Conservation (phyloP, 768 basidiomycete species). For the Lactifluus hygrophoroides region DNA sequence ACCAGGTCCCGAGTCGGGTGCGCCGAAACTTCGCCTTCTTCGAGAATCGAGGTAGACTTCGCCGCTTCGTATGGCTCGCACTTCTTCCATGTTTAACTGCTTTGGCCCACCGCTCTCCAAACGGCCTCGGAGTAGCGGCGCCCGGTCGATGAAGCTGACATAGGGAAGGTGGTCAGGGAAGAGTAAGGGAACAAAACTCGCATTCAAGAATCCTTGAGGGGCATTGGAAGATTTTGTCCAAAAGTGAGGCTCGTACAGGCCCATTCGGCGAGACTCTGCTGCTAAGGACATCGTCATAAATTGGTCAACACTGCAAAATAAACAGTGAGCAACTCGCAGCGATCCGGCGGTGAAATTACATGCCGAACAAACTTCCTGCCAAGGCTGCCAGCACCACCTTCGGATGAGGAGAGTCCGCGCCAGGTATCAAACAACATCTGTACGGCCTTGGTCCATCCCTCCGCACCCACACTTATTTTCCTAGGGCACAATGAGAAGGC, state of each 20-base stretch:
- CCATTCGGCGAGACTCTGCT: constrained; percentile 65
- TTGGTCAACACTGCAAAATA: constrained; percentile 52
- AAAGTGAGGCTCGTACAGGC: constrained; percentile 69
- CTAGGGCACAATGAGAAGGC: constrained; percentile 18
- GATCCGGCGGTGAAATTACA: constrained; percentile 22
- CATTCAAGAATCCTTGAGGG: constrained; percentile 20
- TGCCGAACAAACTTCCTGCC: constrained; percentile 59
- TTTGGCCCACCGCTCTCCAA: constrained; percentile 49
- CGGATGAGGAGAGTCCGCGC: constrained; percentile 37
- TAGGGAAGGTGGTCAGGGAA: constrained; percentile 71
- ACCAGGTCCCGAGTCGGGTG: constrained; percentile 22
- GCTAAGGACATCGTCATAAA: constrained; percentile 72
- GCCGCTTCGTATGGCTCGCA: constrained; percentile 47
- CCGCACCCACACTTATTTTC: constrained; percentile 9
- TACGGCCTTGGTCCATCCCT: constrained; percentile 30
- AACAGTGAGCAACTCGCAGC: constrained; percentile 6
- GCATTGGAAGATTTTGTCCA: constrained; percentile 41
- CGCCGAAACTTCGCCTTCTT: constrained; percentile 28
- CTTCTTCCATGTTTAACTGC: constrained; percentile 42
- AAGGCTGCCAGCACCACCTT: constrained; percentile 32
- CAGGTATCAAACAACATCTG: constrained; percentile 48
- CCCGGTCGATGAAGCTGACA: constrained; percentile 58
- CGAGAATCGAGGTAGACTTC: constrained; percentile 36
- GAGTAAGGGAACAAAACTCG: constrained; percentile 53
- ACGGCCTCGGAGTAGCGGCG: constrained; percentile 54